Percentiles rank a stretch among this genome's conserved stretches.
Evolutionary conservation across 2,329 filamentous ascomycete genomes (phyloP).

Genomic region (Gliomastix tumulicola): DNA sequence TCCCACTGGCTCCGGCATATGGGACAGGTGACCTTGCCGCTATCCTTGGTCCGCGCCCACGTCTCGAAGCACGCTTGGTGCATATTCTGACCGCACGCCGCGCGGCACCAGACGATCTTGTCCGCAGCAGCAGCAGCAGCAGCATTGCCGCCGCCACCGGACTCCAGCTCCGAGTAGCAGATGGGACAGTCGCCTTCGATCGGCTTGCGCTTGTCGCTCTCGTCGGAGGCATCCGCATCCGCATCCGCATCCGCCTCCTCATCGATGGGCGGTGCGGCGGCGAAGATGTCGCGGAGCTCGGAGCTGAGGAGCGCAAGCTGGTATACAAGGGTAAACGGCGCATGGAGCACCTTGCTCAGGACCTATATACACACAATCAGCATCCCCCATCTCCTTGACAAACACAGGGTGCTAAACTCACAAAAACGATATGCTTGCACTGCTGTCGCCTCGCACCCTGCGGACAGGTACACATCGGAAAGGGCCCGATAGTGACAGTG

Average conservation of each 20-base stretch:
- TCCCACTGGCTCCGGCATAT: conserved; percentile 54
- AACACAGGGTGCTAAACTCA: conserved; percentile 14
- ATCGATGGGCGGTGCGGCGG: conserved; percentile 42
- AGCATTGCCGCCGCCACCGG: no score
- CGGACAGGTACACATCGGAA: conserved; percentile 49
- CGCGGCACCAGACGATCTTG: conserved; percentile 40
- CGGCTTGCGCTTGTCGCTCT: conserved; percentile 33
- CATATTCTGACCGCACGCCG: conserved; percentile 47
- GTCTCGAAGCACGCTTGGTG: conserved; percentile 46
- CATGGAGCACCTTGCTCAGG: conserved; percentile 52
- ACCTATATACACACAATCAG: conserved; percentile 24
- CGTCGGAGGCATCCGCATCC: conserved; percentile 1
- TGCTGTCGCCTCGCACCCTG: conserved; percentile 45
- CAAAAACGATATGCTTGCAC: conserved; percentile 61
- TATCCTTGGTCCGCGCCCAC: conserved; percentile 40
- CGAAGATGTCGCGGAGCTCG: conserved; percentile 55
- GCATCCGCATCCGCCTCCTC: conserved; percentile 15
- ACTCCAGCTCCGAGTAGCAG: conserved; percentile 43
- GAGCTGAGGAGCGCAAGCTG: conserved; percentile 52
- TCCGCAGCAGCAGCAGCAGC: conserved; percentile 11
- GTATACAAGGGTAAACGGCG: conserved; percentile 47
- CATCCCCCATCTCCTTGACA: accelerated
- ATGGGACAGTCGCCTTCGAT: conserved; percentile 50
- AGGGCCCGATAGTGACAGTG: conserved; percentile 42
- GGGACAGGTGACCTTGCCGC: conserved; percentile 46